Conservation (phyloP, 306 rosid genomes). For the Cicer cuneatum region DNA sequence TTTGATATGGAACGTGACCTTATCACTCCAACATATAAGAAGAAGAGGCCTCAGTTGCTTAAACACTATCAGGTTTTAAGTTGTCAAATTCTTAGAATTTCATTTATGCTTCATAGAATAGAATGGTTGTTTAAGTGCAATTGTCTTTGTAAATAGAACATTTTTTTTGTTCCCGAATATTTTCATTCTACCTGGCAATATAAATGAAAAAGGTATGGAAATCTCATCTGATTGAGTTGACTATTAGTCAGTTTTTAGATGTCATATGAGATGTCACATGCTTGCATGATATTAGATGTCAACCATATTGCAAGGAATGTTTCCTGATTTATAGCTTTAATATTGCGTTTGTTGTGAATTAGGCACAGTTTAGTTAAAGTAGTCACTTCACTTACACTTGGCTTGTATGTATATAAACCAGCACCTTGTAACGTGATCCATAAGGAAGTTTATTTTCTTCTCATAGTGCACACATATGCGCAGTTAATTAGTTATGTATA, state of each 20-base stretch:
- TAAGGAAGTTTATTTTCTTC: not conserved
- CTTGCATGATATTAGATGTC: not conserved
- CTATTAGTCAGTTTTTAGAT: constrained; percentile 10
- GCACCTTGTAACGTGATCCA: not conserved
- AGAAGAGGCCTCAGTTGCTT: constrained; percentile 89
- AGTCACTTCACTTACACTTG: not conserved
- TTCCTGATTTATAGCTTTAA: not conserved
- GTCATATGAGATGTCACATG: not conserved
- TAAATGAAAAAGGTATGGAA: not conserved
- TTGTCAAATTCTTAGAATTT: constrained; percentile 27
- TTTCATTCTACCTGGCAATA: not conserved
- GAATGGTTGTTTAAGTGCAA: constrained; percentile 5
- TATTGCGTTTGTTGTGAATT: not conserved
- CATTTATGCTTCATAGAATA: constrained; percentile 32
- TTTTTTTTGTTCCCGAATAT: not conserved
- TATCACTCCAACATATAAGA: constrained; percentile 90
- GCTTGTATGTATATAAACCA: constrained; percentile 1
- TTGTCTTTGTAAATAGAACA: not conserved
- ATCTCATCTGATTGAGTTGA: constrained; percentile 26
- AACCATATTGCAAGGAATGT: not conserved
- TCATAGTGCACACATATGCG: not conserved
- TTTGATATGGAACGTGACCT: constrained; percentile 97
- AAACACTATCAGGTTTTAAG: constrained; percentile 96
- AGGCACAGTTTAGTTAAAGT: not conserved
- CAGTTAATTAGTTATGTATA: constrained; percentile 12